A percentile compares a stretch with the other conserved stretches of the same genome.
Evolutionary conservation across 2,329 filamentous ascomycete genomes (phyloP).

Genomic region (Trichoderma endophyticum): DNA sequence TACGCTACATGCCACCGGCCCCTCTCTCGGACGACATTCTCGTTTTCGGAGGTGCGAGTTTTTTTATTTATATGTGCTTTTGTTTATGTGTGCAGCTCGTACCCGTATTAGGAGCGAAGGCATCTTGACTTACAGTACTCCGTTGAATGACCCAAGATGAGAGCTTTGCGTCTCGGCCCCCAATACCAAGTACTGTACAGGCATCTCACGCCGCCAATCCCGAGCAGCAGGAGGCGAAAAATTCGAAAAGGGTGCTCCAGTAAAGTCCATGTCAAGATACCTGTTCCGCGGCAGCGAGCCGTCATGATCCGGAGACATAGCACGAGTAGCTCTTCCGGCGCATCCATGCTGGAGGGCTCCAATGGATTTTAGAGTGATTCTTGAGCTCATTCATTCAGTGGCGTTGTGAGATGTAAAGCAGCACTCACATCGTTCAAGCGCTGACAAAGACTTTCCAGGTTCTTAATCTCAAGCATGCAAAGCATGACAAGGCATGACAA

Average conservation of each 20-base stretch:
- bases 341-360: background rate
- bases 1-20: background rate
- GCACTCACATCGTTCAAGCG: background rate
- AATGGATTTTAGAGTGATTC: background rate
- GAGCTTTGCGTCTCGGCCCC: background rate
- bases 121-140: background rate
- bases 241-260: too few relatives aligned
- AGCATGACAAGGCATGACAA: background rate
- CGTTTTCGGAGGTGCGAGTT: background rate
- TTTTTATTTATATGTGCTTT: background rate
- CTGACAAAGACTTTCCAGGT: background rate
- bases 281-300: conserved; percentile 11
- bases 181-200: background rate
- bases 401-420: background rate
- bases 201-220: background rate
- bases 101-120: background rate
- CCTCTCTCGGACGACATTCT: background rate
- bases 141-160: background rate
- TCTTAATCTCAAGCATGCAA: background rate
- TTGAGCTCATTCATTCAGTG: background rate
- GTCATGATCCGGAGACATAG: background rate
- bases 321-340: conserved; percentile 9
- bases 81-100: background rate
- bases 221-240: background rate
- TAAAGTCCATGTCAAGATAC: background rate